Percentiles rank a stretch among this genome's conserved stretches.
Conservation (phyloP, 2,329 filamentous ascomycete species). For the Pezicula rhizophila region DNA sequence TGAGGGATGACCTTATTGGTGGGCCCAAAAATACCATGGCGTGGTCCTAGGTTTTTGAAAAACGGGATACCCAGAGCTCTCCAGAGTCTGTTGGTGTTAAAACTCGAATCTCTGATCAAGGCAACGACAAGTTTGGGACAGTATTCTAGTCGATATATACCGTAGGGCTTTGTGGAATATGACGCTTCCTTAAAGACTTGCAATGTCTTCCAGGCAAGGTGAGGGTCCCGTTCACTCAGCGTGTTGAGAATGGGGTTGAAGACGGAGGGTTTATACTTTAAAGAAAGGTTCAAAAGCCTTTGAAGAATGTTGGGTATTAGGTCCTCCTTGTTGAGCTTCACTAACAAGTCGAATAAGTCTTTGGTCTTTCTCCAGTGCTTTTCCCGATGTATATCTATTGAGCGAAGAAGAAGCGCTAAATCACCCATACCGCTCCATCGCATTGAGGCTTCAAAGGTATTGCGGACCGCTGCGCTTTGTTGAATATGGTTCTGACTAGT, state of each 20-base stretch:
- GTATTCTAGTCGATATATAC: background rate
- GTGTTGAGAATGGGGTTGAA: conserved; percentile 8
- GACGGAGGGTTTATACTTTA: conserved; percentile 8
- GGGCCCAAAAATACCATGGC: conserved; percentile 1
- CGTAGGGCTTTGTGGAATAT: background rate
- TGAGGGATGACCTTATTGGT: conserved; percentile 7
- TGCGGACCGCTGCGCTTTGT: conserved; percentile 5
- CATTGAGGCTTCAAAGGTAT: conserved; percentile 8
- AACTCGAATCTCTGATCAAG: conserved; percentile 11
- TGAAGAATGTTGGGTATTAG: conserved; percentile 2
- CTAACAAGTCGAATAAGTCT: conserved; percentile 8
- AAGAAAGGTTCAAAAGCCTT: conserved; percentile 2
- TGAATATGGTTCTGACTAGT: conserved; percentile 9
- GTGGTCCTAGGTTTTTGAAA: background rate
- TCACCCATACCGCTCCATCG: background rate
- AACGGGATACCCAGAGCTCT: conserved; percentile 13
- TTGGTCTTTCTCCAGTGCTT: conserved; percentile 1
- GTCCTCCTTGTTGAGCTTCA: conserved; percentile 6
- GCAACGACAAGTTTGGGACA: conserved; percentile 15
- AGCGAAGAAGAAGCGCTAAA: conserved; percentile 6
- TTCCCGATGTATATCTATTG: conserved; percentile 10
- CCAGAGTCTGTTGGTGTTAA: conserved; percentile 15
- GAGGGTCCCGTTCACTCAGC: conserved; percentile 7
- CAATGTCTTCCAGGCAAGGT: background rate
- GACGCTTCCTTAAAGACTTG: conserved; percentile 5